Evolutionary conservation across 2,329 filamentous ascomycete species (phyloP), one percentile per base, ranked within the genome.

Genomic region (Aspergillus tubingensis): DNA sequence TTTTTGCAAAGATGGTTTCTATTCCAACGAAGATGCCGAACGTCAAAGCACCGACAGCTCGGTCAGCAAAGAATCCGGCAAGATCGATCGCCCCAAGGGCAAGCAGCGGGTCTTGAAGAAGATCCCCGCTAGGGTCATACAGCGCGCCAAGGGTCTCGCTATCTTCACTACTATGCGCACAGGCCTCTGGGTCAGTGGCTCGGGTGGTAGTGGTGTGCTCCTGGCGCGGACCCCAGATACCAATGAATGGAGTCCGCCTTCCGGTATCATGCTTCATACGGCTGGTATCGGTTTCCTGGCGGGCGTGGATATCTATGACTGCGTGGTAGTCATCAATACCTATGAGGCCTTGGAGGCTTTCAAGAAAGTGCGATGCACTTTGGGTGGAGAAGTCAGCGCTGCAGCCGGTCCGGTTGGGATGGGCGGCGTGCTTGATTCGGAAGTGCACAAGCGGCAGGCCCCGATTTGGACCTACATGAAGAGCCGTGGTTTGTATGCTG

Each of bases 91-190:
- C 5, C 84, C 85, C 65, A 81, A 85, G 75, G 82, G 83, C 61
- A 88, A 85, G 70, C 87, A 89, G 67, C 82, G 79, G 67, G 83
- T 89, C 51, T 72, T 91, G 54, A 91, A 94, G 77, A 95, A 92
- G 79, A 97, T 98, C 27, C 94, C 94, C 0, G 81, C 88, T 59
- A 85, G 89, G 71, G 91, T 97, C 59, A 91, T 98, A 68, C 87
- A 91, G 72, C 91, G 95, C 77, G 92, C 93, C 27, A 92, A 94
- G 67, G 94, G 92, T 10, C 84, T 98, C 60, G 93, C 92, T 57
- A 91, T 98, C 67, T 97, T 97, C 79, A 96, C 93, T 0, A 96
- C 92, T 30, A 96, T 97, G 92, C 88, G 94, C 61, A 94, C 91
- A 13, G 94, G 94, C 11, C 80, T 97, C 32, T 96, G 93, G 91